phyloP scores from a whole-genome alignment of 805 yeast genomes.

The Pichia phayaonensis region DNA sequence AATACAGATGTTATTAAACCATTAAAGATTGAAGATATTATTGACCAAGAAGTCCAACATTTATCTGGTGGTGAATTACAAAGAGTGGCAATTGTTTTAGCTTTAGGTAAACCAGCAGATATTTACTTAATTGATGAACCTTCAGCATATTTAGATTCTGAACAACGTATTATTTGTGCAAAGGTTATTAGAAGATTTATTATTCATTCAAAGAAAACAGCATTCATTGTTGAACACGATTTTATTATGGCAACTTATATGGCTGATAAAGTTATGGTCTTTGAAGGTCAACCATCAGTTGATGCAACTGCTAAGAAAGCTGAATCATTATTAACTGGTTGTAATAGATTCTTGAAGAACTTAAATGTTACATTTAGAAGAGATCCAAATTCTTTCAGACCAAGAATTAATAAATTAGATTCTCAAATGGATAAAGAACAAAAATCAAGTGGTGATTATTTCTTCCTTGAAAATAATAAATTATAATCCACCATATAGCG shows the following conservation, averaged over 20 bases:
- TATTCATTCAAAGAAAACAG: slow-evolving; percentile 94
- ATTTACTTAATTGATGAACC: slow-evolving; percentile 98
- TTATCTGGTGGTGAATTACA: slow-evolving; percentile 99
- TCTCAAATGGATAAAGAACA: slow-evolving; percentile 99
- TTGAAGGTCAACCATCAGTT: slow-evolving; percentile 90
- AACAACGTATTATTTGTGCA: slow-evolving; percentile 98
- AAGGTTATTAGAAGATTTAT: slow-evolving; percentile 96
- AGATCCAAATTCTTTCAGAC: slow-evolving; percentile 97
- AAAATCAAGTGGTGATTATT: slow-evolving; percentile 84
- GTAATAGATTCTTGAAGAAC: slow-evolving; percentile 94
- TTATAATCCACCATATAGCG: slow-evolving; percentile 15
- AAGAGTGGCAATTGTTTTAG: slow-evolving; percentile 95
- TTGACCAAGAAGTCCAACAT: slow-evolving; percentile 96
- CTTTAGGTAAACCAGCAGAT: slow-evolving; percentile 92
- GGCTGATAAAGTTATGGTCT: slow-evolving; percentile 98
- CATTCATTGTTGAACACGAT: slow-evolving; percentile 99
- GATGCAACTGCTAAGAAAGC: slow-evolving; percentile 82
- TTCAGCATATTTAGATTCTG: slow-evolving; percentile 97
- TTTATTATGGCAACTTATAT: slow-evolving; percentile 99
- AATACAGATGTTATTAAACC: slow-evolving; percentile 98
- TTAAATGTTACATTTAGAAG: slow-evolving; percentile 98
- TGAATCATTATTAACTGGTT: slow-evolving; percentile 91
- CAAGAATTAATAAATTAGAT: slow-evolving; percentile 95
- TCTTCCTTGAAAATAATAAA: slow-evolving; percentile 76
- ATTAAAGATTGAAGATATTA: slow-evolving; percentile 82